Base-by-base conservation (phyloP, 768 basidiomycete genomes). In the Pleurotus eryngii region DNA sequence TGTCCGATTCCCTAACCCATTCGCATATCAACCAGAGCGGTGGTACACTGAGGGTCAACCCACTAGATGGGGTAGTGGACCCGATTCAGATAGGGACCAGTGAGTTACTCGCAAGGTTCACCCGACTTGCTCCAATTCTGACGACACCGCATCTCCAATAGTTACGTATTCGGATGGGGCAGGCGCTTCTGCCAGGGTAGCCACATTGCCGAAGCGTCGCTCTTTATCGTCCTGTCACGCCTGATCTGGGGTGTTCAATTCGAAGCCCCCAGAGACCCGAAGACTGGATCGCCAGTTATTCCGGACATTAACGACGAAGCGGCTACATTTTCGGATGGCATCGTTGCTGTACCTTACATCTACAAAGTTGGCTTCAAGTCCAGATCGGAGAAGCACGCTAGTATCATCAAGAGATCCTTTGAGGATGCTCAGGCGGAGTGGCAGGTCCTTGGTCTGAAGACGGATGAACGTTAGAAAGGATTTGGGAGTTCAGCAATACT, bases 11-110 rank as follows among this genome's bases (percentile, higher is more conserved):
- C 58, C 63, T 3, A 66, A 65, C 15, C 64, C 71, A 9, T 61
- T 59, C 2, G 65, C 68, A 20, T 72, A 67, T 49, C 53, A 61
- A 2, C 72, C 72, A 1, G 72, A 73, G 46, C 67, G 73, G 20
- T 74, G 72, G 53, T 65, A 70, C 26, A 46, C 54, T 3, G 56
- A 60, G 37, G 61, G 59, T 22, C 58, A 63, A 24, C 57, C 64
- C 14, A 61, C 58, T 22, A 57, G 61, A 46, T 65, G 64, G 66
- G 64, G 63, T 27, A 62, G 62, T 47, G 65, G 64, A 3, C 65
- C 68, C 12, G 64, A 65, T 18, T 51, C 45, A 11, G 65, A 66
- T 46, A 60, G 65, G 53, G 65, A 67, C 48, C 65, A 67, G 62
- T 65, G 47, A 45, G 49, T 49, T 49, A 11, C 18, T 37, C 18